Percentiles rank a stretch among this genome's conserved stretches.
These are phyloP conservation scores for Cynara cardunculus DNA, from an alignment of 129 eudicot genomes.

Conservation along the genomic window DNA sequence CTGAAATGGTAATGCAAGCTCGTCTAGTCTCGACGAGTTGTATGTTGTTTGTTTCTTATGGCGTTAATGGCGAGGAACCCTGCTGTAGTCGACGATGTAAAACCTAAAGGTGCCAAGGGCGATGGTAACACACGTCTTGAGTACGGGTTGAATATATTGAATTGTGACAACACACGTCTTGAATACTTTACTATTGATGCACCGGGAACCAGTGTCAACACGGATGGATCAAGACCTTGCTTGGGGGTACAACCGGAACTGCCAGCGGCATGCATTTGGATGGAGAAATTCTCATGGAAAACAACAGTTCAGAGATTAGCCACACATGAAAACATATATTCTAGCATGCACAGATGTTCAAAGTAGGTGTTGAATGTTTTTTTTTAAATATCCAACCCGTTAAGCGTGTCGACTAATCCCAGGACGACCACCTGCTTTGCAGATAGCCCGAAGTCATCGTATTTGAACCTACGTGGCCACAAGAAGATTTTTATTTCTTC, in stretches of 20 bases:
- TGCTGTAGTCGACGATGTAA: constrained; percentile 23
- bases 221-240: constrained; percentile 59
- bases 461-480: too few species aligned
- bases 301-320: not conserved
- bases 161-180: constrained; percentile 26
- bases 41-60: constrained; percentile 9
- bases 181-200: constrained; percentile 33
- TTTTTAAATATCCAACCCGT: too few species aligned
- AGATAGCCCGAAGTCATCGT: too few species aligned
- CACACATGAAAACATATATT: not conserved
- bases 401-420: too few species aligned
- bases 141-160: constrained; percentile 21
- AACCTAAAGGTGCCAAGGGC: constrained; percentile 41
- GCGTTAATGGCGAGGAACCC: constrained; percentile 1
- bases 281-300: not conserved
- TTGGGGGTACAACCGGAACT: constrained; percentile 5
- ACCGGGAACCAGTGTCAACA: constrained; percentile 45
- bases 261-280: constrained; percentile 42
- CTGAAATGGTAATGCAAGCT: not conserved
- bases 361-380: not conserved
- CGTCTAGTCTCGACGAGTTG: constrained; percentile 5
- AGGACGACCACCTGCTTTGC: too few species aligned
- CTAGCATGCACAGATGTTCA: not conserved
- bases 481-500: too few species aligned
- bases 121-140: constrained; percentile 32